Base-by-base conservation (phyloP, 176 grass and related monocot species). In the Chloris gayana region DNA sequence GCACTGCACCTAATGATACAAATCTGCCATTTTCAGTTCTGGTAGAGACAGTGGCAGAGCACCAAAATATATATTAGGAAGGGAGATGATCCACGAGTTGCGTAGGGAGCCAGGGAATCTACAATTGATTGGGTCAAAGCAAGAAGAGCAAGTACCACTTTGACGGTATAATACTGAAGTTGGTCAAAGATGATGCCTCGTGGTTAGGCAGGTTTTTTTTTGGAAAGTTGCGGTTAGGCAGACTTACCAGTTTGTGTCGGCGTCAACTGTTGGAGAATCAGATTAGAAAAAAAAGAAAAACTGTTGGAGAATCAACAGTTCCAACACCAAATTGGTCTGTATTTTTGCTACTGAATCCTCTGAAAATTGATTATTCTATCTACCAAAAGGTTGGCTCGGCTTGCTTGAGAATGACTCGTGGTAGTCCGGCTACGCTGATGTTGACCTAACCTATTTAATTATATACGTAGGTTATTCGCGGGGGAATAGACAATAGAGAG, bases 11-110 rank as follows among this genome's bases (percentile, higher is more conserved):
- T 79, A 67, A 79, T 22, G 12, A 34, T 3, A 67, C 31, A 79
- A 67, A 67, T 79, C 14, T 53, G 63, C 15, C 22, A 17, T 26
- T 53, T 79, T 79, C 76, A 79, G 45, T 67, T 54, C 34, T 53
- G 63, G 62, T 53, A 47, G 21, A 79, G 76, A 67, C 17, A 67
- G 76, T 67, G 63, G 45, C 14, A 38, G 45, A 13, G 45, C 18
- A 54, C 76, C 76, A 66, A 78, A 24, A 25, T 3, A 25, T 26
- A 50, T 50, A 18, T 50, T 50, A 50, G 15, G 14, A 46, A 46
- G 13, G 44, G 50, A 27, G 45, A 47, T 47, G 45, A 47, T 7
- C 22, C 2, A 57, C 54, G 54, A 25, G 56, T 25, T 25, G 1
- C 9, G 56, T 1, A 25, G n/a, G n/a, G 56, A 59, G 26, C 26